These are phyloP conservation scores for Eucalyptus dawsonii DNA, from an alignment of 345 rosid genomes.

Conservation along the genomic window DNA sequence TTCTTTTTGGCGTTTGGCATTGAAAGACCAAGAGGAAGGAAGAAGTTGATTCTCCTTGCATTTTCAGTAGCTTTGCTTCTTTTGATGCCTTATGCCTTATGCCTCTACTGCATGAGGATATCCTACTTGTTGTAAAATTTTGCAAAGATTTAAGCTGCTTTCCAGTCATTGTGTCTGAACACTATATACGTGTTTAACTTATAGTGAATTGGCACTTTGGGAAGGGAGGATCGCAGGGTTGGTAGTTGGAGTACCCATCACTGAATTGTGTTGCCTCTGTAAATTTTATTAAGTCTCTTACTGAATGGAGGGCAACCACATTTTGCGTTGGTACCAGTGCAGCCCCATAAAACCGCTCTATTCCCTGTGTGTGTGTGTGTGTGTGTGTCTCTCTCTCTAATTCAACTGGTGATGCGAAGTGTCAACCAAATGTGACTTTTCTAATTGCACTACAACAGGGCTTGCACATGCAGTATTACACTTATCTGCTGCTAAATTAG, in stretches of 20 bases:
- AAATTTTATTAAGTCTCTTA: background rate
- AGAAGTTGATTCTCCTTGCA: background rate
- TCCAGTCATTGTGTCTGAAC: background rate
- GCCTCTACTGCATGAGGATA: background rate
- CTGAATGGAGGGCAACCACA: background rate
- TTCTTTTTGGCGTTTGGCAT: background rate
- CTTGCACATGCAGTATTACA: background rate
- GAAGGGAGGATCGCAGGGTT: background rate
- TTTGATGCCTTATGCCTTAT: background rate
- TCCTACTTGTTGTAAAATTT: background rate
- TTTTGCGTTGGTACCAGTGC: background rate
- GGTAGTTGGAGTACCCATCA: background rate
- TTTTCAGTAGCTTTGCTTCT: background rate
- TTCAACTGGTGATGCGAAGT: background rate
- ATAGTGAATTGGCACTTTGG: background rate
- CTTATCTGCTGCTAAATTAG: background rate
- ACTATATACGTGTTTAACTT: background rate
- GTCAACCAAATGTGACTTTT: background rate
- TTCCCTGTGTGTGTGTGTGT: background rate
- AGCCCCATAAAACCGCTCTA: background rate
- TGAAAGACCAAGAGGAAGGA: background rate
- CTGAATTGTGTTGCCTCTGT: background rate
- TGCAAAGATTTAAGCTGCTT: background rate
- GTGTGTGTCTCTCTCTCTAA: background rate
- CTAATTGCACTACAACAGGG: background rate